Evolutionary conservation across 306 rosid species (phyloP).

Genomic region (Lathyrus tuberosus): DNA sequence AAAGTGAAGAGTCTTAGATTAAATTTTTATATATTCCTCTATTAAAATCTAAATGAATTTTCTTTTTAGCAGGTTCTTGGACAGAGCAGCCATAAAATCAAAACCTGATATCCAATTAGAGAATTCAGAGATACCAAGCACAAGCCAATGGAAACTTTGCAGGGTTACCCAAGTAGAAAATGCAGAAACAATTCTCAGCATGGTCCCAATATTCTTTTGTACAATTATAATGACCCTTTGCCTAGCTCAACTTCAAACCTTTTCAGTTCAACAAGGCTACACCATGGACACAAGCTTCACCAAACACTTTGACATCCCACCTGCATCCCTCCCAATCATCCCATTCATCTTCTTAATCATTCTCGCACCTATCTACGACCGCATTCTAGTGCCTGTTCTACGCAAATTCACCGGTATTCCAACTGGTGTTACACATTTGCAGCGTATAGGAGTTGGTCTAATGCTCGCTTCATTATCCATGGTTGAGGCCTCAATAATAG

Average conservation of each 20-base stretch:
- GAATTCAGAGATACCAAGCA: slow-evolving; percentile 18
- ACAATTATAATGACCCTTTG: slow-evolving; percentile 95
- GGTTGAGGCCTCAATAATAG: slow-evolving; percentile 74
- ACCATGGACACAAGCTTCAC: slow-evolving; percentile 78
- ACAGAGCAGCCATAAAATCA: slow-evolving; percentile 76
- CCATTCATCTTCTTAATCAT: slow-evolving; percentile 69
- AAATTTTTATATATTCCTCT: no score
- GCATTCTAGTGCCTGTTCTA: slow-evolving; percentile 58
- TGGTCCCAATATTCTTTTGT: slow-evolving; percentile 84
- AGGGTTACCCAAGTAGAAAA: slow-evolving; percentile 93
- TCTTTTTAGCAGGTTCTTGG: slow-evolving; percentile 61
- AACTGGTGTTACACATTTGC: slow-evolving; percentile 75
- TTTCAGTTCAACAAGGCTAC: slow-evolving; percentile 78
- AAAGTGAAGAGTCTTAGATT: no score
- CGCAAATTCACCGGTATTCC: slow-evolving; percentile 68
- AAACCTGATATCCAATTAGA: slow-evolving; percentile 36
- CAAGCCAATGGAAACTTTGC: slow-evolving; percentile 78
- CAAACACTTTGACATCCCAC: slow-evolving; percentile 66
- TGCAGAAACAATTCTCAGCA: slow-evolving; percentile 68
- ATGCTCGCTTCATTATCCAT: slow-evolving; percentile 82
- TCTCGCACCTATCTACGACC: slow-evolving; percentile 71
- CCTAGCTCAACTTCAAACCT: slow-evolving; percentile 92
- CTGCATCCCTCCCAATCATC: slow-evolving; percentile 84
- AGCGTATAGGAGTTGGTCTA: slow-evolving; percentile 85
- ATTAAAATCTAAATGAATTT: no score